Conservation (phyloP, 2,329 filamentous ascomycete species). For the Colletotrichum sublineola region DNA sequence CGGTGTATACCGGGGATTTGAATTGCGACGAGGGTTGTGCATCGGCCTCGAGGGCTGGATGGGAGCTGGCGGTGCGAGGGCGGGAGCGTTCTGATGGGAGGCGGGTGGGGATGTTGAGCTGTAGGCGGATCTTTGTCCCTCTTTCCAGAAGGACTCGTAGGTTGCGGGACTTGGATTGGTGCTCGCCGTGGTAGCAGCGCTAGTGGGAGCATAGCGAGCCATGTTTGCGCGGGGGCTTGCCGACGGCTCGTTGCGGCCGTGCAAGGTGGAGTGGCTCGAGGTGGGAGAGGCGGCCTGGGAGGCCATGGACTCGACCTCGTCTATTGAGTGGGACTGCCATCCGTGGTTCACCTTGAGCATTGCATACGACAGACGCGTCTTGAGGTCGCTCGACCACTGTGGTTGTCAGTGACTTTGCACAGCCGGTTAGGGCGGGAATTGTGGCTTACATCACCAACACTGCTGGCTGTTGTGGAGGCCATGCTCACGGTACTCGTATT, state of each 20-base stretch:
- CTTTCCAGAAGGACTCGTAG: slow-evolving; percentile 62
- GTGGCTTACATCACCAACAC: slow-evolving; percentile 79
- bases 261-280: slow-evolving; percentile 69
- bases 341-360: slow-evolving; percentile 94
- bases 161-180: slow-evolving; percentile 42
- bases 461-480: slow-evolving; percentile 73
- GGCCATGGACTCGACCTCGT: slow-evolving; percentile 81
- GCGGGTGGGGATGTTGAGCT: slow-evolving; percentile 54
- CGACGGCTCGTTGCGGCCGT: slow-evolving; percentile 64
- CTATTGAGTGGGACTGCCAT: slow-evolving; percentile 83
- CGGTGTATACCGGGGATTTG: slow-evolving; percentile 63
- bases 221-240: slow-evolving; percentile 62
- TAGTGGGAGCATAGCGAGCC: slow-evolving; percentile 23
- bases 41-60: slow-evolving; percentile 63
- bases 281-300: slow-evolving; percentile 76
- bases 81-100: slow-evolving; percentile 51
- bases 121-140: slow-evolving; percentile 43
- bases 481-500: slow-evolving; percentile 78
- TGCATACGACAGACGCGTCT: slow-evolving; percentile 88
- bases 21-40: slow-evolving; percentile 63
- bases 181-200: slow-evolving; percentile 47
- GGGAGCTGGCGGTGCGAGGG: slow-evolving; percentile 66
- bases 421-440: neutral
- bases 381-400: slow-evolving; percentile 82
- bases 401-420: slow-evolving; percentile 44